phyloP scores from a whole-genome alignment of 331 rosid species.

The Acacia pycnantha region DNA sequence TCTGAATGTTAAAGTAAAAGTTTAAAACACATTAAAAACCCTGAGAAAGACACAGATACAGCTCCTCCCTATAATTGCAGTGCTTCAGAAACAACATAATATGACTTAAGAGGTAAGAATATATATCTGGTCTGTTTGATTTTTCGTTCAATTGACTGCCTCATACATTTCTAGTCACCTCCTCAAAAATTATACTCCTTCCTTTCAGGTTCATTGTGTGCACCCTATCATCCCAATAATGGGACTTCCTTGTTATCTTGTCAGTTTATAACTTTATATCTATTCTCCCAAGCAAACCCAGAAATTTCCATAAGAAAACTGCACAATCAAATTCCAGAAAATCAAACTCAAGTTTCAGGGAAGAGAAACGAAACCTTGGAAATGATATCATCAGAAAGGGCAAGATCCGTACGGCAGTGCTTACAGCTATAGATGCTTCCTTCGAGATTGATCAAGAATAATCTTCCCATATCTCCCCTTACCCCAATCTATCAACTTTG shows the following conservation, averaged over 20 bases:
- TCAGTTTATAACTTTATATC: neutral
- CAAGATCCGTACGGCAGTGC: conserved; percentile 61
- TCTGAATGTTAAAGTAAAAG: neutral
- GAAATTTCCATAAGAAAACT: neutral
- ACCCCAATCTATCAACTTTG: conserved; percentile 24
- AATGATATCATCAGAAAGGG: conserved; percentile 53
- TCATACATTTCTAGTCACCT: neutral
- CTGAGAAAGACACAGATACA: neutral
- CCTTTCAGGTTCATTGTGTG: neutral
- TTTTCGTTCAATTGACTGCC: neutral
- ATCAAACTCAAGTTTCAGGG: conserved; percentile 8
- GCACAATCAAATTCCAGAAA: neutral
- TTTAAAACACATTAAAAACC: neutral
- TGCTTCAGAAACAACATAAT: neutral
- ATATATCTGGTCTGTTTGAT: neutral
- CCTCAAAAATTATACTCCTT: neutral
- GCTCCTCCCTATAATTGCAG: neutral
- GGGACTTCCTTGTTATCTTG: neutral
- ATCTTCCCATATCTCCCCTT: conserved; percentile 60
- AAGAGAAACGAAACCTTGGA: conserved; percentile 51
- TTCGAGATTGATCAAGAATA: conserved; percentile 59
- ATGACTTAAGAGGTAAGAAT: neutral
- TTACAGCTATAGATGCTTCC: conserved; percentile 70
- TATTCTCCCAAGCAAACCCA: conserved; percentile 11
- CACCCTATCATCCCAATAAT: neutral